Evolutionary conservation across 2,329 filamentous ascomycete species (phyloP).

Genomic region (Colletotrichum scovillei): DNA sequence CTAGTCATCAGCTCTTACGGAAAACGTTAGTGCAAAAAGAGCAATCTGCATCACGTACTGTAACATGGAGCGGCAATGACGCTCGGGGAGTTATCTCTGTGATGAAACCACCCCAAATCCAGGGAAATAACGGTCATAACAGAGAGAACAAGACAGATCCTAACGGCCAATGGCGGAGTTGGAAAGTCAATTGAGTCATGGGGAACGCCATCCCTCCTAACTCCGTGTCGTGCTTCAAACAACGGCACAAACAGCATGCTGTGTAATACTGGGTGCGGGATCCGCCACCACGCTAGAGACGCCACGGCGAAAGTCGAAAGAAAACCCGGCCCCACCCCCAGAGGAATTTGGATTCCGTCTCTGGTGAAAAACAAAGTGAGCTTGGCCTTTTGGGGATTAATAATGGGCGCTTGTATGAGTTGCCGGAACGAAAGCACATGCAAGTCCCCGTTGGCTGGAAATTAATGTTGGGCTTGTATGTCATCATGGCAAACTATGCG

Average conservation of each 20-base stretch:
- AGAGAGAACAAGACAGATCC: neutral
- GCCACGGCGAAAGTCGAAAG: slow-evolving; percentile 1
- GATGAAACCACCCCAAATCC: neutral
- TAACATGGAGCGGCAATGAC: too few relatives aligned
- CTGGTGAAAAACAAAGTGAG: neutral
- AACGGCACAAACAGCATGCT: neutral
- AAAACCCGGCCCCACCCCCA: neutral
- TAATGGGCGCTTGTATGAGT: slow-evolving; percentile 10
- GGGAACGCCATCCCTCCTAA: neutral
- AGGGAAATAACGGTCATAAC: neutral
- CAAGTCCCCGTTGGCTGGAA: neutral
- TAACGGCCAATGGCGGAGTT: neutral
- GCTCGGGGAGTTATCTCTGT: too few relatives aligned
- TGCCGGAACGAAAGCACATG: slow-evolving; percentile 15
- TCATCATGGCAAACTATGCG: slow-evolving; percentile 3
- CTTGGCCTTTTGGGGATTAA: slow-evolving; percentile 19
- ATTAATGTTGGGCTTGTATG: slow-evolving; percentile 5
- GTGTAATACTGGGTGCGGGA: neutral
- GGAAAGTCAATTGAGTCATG: slow-evolving; percentile 15
- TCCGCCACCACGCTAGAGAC: slow-evolving; percentile 21
- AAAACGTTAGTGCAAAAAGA: too few relatives aligned
- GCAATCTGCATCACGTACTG: too few relatives aligned
- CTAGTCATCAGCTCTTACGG: too few relatives aligned
- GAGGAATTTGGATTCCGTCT: slow-evolving; percentile 29
- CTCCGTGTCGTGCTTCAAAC: slow-evolving; percentile 21